Conservation (phyloP, 148 eudicot genomes). For the Chenopodium album region DNA sequence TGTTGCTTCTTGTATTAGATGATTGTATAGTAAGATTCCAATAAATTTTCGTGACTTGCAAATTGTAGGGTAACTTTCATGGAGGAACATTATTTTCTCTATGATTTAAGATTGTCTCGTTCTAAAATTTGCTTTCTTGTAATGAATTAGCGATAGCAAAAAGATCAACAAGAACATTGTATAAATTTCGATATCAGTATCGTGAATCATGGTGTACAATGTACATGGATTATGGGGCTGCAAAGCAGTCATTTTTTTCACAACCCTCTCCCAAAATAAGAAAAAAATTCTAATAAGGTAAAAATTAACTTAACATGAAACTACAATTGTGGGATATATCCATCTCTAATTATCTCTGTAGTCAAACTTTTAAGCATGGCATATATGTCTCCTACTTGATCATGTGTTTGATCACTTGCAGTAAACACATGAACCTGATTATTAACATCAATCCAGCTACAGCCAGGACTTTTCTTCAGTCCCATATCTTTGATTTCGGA, state of each 20-base stretch:
- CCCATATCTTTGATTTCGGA: slow-evolving; percentile 36
- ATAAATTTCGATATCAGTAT: no score
- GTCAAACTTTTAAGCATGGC: slow-evolving; percentile 31
- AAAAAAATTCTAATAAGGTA: neutral
- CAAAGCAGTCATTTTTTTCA: no score
- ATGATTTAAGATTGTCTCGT: no score
- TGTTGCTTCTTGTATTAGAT: no score
- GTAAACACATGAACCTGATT: slow-evolving; percentile 41
- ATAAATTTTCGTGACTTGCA: no score
- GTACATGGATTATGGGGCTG: no score
- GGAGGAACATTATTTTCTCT: no score
- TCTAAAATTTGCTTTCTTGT: no score
- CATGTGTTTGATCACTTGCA: slow-evolving; percentile 36
- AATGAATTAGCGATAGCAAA: neutral
- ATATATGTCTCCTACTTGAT: slow-evolving; percentile 25
- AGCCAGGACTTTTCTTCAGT: slow-evolving; percentile 41
- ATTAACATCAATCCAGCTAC: slow-evolving; percentile 46
- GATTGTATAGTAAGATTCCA: no score
- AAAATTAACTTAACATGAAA: neutral
- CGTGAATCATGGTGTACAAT: neutral
- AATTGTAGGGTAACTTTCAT: no score
- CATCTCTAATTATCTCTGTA: slow-evolving; percentile 30
- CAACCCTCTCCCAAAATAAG: no score
- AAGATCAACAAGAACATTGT: neutral
- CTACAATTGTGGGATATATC: slow-evolving; percentile 28